Evolutionary conservation across 768 basidiomycete species (phyloP), one percentile per base, ranked within the genome.

Genomic region (Trametes coccinea): DNA sequence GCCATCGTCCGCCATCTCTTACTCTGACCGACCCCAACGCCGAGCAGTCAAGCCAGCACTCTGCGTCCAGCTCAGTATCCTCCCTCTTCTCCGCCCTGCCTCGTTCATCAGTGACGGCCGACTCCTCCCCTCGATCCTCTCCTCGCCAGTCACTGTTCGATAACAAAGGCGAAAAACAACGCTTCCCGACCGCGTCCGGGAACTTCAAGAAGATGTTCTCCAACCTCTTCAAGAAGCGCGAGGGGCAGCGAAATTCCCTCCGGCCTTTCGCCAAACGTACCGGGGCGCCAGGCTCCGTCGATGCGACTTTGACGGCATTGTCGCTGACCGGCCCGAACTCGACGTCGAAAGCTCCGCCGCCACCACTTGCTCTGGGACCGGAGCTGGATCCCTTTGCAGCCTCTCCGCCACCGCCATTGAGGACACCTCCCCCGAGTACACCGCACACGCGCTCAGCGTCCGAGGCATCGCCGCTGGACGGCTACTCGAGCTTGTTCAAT

Each of bases 181-280:
- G 58, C 17, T 64, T 64, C 54, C 62, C 49, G 13, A 31, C 48
- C 4, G 43, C 62, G 2, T 60, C 62, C 9, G 62, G 58, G 22
- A 64, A 64, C 48, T 30, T 64, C 49, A 64, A 64, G 58, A 59
- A 60, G 54, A 60, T 64, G 54, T 64, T 64, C 54, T 46, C 62
- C 41, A 64, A 64, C 48, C 54, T 64, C 3, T 64, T 64, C 48
- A 64, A 64, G 56, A 59, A 60, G 11, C 59, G 59, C 29, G 62
- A 64, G 10, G 50, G 55, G 10, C 8, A 37, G 27, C 50, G 49
- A n/a, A 51, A 29, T 43, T 61, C 60, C 3, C 3, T 56, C 22
- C 56, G 62, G 16, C 33, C 57, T 3, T 64, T 59, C 40, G 52
- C 37, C 5, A 56, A 50, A 22, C 58, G 62, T 7, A 60, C 58